Evolutionary conservation across 768 basidiomycete genomes (phyloP), one percentile per base, ranked within the genome.

Genomic region (Lanmaoa rubissima): DNA sequence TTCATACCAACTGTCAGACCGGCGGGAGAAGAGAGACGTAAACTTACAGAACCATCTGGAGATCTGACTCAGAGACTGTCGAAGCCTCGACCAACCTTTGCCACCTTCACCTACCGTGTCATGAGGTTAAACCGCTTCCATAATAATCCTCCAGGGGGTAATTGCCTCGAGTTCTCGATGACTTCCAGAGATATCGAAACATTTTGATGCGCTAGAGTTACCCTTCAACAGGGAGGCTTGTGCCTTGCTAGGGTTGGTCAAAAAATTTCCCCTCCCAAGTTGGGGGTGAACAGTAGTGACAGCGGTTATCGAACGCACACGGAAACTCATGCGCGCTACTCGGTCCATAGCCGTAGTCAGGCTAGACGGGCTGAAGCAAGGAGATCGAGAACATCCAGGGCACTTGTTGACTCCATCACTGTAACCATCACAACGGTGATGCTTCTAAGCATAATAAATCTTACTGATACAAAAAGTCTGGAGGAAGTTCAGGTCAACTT

Each of bases 361-460:
- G 34, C 31, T 32, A 19, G 34, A 21, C 26, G 51, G 8, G 31
- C 28, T 64, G 40, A 32, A 21, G 34, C 42, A 47, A 48, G 32
- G 38, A 55, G 28, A 47, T 21, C 45, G 45, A 54, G 54, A 40
- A 52, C 46, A 61, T 38, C 28, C 45, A 53, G 31, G 21, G 45
- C 36, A 46, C 39, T 51, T 48, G 60, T 53, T 17, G 19, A 51
- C 44, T 16, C 48, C 59, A 55, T 63, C 66, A 57, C 43, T 48
- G 68, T 70, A 68, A 68, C 68, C 66, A 68, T 65, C 63, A 41
- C 66, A 42, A 69, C 68, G 41, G 43, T 26, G 14, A 58, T 53
- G 59, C 67, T 70, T 68, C 68, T 34, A 12, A 56, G 54, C 19
- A 56, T 49, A 63, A 70, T 68, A 53, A 63, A 69, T 70, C 58